Percentiles rank a stretch among this genome's conserved stretches.
Evolutionary conservation across 2,329 filamentous ascomycete genomes (phyloP).

Genomic region (Aspergillus intermedius): DNA sequence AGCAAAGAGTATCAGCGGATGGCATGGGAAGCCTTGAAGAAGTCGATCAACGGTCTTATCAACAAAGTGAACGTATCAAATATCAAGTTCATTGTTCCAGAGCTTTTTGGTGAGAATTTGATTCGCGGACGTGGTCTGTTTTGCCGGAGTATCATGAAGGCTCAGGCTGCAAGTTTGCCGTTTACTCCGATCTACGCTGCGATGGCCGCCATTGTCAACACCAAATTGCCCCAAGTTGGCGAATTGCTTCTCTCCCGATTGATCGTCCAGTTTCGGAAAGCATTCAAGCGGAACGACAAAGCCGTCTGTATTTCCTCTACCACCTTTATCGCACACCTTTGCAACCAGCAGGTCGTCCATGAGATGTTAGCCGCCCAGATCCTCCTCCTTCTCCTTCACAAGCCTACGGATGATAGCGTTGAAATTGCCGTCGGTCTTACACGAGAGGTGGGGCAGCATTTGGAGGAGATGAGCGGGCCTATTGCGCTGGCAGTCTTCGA

Average conservation of each 20-base stretch:
- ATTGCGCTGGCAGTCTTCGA: conserved; percentile 91
- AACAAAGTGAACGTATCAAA: conserved; percentile 99
- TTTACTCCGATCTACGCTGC: conserved; percentile 96
- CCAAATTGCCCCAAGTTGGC: conserved; percentile 89
- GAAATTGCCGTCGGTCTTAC: conserved; percentile 95
- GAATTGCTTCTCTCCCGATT: conserved; percentile 81
- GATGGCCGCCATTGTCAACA: conserved; percentile 95
- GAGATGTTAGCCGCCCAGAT: conserved; percentile 93
- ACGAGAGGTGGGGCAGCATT: conserved; percentile 83
- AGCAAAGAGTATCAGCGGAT: conserved; percentile 98
- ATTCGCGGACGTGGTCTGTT: conserved; percentile 86
- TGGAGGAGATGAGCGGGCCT: conserved; percentile 89
- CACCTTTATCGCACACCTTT: conserved; percentile 89
- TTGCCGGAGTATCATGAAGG: conserved; percentile 96
- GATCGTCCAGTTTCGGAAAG: conserved; percentile 89
- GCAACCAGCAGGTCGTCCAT: conserved; percentile 92
- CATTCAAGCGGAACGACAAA: conserved; percentile 95
- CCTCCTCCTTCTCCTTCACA: conserved; percentile 81
- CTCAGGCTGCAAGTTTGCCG: conserved; percentile 87
- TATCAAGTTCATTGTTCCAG: conserved; percentile 94
- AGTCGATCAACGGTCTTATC: conserved; percentile 96
- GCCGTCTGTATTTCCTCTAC: conserved; percentile 87
- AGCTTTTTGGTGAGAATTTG: conserved; percentile 91
- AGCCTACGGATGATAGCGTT: conserved; percentile 93
- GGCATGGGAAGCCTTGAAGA: conserved; percentile 98